These are phyloP conservation scores for Abrus pulchellus DNA, from an alignment of 306 rosid genomes.

Conservation along the genomic window DNA sequence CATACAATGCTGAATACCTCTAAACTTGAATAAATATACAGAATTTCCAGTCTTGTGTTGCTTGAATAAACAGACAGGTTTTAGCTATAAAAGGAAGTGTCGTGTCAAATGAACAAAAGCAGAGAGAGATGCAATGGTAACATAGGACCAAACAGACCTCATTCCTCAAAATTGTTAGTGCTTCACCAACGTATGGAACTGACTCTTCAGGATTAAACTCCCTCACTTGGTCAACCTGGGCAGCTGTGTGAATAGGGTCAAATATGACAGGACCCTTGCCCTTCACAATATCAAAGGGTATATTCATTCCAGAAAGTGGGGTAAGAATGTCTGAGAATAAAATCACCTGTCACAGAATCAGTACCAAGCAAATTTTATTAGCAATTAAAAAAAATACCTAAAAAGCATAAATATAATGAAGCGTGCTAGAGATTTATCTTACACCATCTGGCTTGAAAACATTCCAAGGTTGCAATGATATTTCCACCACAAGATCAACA, in stretches of 20 bases:
- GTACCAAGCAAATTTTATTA: conserved; percentile 36
- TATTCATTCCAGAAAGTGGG: conserved; percentile 98
- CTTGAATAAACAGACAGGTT: conserved; percentile 17
- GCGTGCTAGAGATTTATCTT: conserved; percentile 46
- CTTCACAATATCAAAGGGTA: conserved; percentile 97
- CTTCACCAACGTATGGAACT: conserved; percentile 98
- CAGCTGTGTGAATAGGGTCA: conserved; percentile 69
- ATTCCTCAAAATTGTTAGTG: conserved; percentile 80
- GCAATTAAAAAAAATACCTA: conserved; percentile 26
- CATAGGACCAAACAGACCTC: conserved; percentile 64
- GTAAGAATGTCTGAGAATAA: conserved; percentile 97
- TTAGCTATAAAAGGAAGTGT: conserved; percentile 12
- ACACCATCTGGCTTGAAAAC: conserved; percentile 99
- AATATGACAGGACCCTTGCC: conserved; percentile 96
- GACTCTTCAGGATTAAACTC: conserved; percentile 95
- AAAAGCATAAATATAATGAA: conserved; percentile 12
- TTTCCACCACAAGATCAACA: conserved; percentile 92
- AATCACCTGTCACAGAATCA: conserved; percentile 74
- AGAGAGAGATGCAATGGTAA: conserved; percentile 8
- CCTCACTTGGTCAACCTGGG: conserved; percentile 79
- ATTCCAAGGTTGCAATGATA: conserved; percentile 94
- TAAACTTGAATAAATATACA: conserved; percentile 9
- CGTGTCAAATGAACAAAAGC: conserved; percentile 31
- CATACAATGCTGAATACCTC: conserved; percentile 12
- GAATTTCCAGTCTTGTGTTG: not conserved